Evolutionary conservation across 768 basidiomycete genomes (phyloP).

Genomic region (Bullera alba): DNA sequence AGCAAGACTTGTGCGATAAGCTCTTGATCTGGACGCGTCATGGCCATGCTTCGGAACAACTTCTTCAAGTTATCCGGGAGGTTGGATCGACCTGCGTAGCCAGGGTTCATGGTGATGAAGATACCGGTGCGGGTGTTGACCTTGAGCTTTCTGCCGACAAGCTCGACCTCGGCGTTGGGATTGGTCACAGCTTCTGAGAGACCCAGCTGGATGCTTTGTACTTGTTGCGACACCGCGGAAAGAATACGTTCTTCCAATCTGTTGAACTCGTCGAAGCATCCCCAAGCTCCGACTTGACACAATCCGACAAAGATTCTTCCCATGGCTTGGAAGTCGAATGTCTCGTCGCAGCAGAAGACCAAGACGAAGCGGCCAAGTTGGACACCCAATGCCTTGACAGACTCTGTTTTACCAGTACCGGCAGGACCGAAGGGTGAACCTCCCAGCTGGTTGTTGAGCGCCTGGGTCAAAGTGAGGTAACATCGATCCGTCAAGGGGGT

Average conservation of each 20-base stretch:
- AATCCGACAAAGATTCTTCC: constrained; percentile 97
- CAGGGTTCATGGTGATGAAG: constrained; percentile 98
- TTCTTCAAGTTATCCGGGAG: constrained; percentile 54
- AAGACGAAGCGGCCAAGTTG: constrained; percentile 97
- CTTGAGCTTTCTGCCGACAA: constrained; percentile 88
- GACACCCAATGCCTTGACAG: constrained; percentile 95
- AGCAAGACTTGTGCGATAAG: constrained; percentile 99
- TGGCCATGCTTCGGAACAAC: constrained; percentile 95
- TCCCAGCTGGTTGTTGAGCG: constrained; percentile 86
- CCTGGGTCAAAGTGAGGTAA: constrained; percentile 92
- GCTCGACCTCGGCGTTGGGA: constrained; percentile 82
- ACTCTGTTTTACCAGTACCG: constrained; percentile 99
- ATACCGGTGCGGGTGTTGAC: constrained; percentile 93
- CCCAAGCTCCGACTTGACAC: constrained; percentile 99
- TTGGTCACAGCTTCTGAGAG: constrained; percentile 74
- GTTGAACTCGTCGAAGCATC: constrained; percentile 58
- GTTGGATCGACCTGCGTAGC: constrained; percentile 90
- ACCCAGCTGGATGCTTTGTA: constrained; percentile 96
- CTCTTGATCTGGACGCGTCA: constrained; percentile 97
- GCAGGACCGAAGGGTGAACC: constrained; percentile 98
- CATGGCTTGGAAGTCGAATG: constrained; percentile 99
- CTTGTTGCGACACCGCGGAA: constrained; percentile 96
- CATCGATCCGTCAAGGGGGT: constrained; percentile 96
- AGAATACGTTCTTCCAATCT: constrained; percentile 95
- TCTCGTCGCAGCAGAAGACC: constrained; percentile 99